A percentile compares a stretch with the other conserved stretches of the same genome.
phyloP scores from a whole-genome alignment of 495 filamentous ascomycete species.

The Hypoxylon intermedium region DNA sequence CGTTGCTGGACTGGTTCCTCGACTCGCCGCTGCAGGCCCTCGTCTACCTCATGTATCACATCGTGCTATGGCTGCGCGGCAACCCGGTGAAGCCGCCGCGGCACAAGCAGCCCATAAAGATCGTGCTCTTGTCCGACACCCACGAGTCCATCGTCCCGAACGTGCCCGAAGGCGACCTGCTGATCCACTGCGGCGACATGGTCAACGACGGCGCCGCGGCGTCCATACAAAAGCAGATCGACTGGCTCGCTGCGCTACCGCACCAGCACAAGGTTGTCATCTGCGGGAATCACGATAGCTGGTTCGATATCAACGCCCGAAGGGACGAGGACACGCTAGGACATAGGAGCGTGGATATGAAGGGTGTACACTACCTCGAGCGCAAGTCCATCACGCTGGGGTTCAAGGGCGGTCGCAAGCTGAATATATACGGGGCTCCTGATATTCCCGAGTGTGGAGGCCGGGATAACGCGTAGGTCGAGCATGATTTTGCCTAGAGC shows the following conservation, averaged over 20 bases:
- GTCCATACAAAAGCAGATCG: slow-evolving; percentile 76
- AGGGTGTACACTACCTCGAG: slow-evolving; percentile 59
- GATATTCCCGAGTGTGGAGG: slow-evolving; percentile 59
- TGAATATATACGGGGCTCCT: slow-evolving; percentile 63
- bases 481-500: background rate
- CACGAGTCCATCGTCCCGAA: slow-evolving; percentile 66
- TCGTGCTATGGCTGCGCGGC: slow-evolving; percentile 69
- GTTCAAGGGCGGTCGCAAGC: slow-evolving; percentile 57
- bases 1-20: slow-evolving; percentile 57
- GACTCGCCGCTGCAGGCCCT: slow-evolving; percentile 59
- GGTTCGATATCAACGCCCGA: slow-evolving; percentile 67
- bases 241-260: slow-evolving; percentile 77
- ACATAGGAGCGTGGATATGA: slow-evolving; percentile 51
- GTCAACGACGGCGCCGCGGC: slow-evolving; percentile 71
- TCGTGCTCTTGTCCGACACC: slow-evolving; percentile 92
- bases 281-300: slow-evolving; percentile 88
- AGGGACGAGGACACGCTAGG: slow-evolving; percentile 45
- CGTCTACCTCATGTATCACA: slow-evolving; percentile 61
- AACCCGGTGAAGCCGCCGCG: slow-evolving; percentile 61
- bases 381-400: slow-evolving; percentile 53
- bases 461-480: slow-evolving; percentile 62
- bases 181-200: slow-evolving; percentile 91
- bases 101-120: slow-evolving; percentile 63
- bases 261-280: slow-evolving; percentile 84
- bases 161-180: slow-evolving; percentile 79